Conservation (phyloP, 2,329 filamentous ascomycete genomes). For the Ceratocystis alfenasii region DNA sequence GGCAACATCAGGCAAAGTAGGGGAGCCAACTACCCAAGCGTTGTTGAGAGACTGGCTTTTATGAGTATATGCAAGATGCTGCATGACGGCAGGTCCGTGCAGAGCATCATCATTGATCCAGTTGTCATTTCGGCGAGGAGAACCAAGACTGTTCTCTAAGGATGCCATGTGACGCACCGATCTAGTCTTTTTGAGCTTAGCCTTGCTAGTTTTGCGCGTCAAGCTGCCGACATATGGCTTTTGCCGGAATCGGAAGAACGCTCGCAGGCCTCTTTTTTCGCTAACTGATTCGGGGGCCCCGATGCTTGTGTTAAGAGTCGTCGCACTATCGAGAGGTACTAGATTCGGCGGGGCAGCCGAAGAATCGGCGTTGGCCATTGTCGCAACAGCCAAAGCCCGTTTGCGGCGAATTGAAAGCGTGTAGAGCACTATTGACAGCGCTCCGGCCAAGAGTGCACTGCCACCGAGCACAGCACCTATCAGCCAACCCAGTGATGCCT, state of each 20-base stretch:
- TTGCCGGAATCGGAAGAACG: constrained; percentile 5
- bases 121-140: constrained; percentile 1
- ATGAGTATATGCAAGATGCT: background rate
- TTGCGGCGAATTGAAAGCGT: constrained; percentile 30
- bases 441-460: constrained; percentile 36
- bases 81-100: constrained; percentile 5
- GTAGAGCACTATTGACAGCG: constrained; percentile 34
- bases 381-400: constrained; percentile 14
- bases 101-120: constrained; percentile 19
- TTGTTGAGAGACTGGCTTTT: background rate
- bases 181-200: background rate
- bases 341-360: background rate
- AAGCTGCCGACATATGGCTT: constrained; percentile 6
- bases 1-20: constrained; percentile 17
- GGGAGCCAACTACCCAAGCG: constrained; percentile 14
- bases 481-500: constrained; percentile 29
- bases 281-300: background rate
- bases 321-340: constrained; percentile 4
- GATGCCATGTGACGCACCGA: background rate
- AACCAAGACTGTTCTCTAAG: background rate
- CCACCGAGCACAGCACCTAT: constrained; percentile 39
- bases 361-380: constrained; percentile 4
- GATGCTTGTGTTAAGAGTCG: background rate
- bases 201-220: background rate
- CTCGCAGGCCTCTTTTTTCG: constrained; percentile 1